Conservation (phyloP, 23 red algal genomes). For the Gracilariopsis chorda region DNA sequence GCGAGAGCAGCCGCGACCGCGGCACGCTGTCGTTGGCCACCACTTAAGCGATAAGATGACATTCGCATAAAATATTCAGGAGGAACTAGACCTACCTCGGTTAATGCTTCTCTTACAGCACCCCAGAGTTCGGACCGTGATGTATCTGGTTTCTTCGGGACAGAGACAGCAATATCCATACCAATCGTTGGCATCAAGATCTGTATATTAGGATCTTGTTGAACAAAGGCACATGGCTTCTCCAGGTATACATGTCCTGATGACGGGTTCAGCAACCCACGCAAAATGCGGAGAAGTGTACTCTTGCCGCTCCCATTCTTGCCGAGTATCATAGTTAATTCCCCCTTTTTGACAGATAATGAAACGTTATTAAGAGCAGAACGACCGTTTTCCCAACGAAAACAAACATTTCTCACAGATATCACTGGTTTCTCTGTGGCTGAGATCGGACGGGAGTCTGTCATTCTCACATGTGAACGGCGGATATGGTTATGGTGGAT, state of each 20-base stretch:
- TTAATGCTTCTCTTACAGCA: conserved; percentile 4
- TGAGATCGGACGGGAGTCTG: neutral
- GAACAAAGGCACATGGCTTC: conserved; percentile 36
- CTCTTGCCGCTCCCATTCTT: conserved; percentile 72
- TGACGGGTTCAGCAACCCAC: conserved; percentile 21
- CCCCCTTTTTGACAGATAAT: conserved; percentile 16
- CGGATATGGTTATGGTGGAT: neutral
- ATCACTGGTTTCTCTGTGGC: neutral
- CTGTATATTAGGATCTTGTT: conserved; percentile 32
- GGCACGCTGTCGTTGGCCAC: conserved; percentile 77
- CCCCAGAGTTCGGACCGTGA: neutral
- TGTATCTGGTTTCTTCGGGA: neutral
- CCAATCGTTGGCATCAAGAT: conserved; percentile 51
- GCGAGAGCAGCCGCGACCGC: conserved; percentile 62
- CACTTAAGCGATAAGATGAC: conserved; percentile 46
- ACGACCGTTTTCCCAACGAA: conserved; percentile 43
- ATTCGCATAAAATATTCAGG: neutral
- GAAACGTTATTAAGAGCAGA: conserved; percentile 44
- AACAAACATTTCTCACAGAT: conserved; percentile 35
- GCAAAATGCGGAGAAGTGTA: conserved; percentile 54
- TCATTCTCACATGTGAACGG: neutral
- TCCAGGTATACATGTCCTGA: conserved; percentile 1
- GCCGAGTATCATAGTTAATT: conserved; percentile 66
- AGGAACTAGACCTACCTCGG: conserved; percentile 16
- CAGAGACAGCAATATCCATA: conserved; percentile 37